These are phyloP conservation scores for Fusarium oxysporum DNA, from an alignment of 2,329 filamentous ascomycete species.

Conservation along the genomic window DNA sequence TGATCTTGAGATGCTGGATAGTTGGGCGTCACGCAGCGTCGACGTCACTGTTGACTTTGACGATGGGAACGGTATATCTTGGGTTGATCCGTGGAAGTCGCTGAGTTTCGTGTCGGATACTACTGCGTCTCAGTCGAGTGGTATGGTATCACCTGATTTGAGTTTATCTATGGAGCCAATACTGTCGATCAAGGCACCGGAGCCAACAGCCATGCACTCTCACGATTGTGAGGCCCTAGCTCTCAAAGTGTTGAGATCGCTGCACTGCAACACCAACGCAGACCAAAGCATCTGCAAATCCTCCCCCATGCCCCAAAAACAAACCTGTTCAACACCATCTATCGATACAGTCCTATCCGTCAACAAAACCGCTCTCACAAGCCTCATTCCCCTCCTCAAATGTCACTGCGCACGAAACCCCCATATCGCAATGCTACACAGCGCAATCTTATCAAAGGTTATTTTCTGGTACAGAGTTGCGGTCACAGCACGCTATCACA, in stretches of 20 bases:
- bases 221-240: conserved; percentile 28
- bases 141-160: conserved; percentile 2
- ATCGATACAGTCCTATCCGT: conserved; percentile 26
- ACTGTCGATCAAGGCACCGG: not conserved
- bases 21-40: conserved; percentile 15
- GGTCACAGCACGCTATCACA: conserved; percentile 4
- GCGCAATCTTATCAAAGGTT: conserved; percentile 30
- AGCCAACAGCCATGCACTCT: not conserved
- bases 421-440: conserved; percentile 18
- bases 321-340: not conserved
- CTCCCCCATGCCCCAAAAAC: not conserved
- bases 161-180: not conserved
- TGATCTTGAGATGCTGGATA: conserved; percentile 6
- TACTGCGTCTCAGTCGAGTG: conserved; percentile 5
- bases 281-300: not conserved
- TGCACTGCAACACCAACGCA: conserved; percentile 9
- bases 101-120: conserved; percentile 1
- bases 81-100: conserved; percentile 14
- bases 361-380: conserved; percentile 20
- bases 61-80: conserved; percentile 7
- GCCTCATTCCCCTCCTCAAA: conserved; percentile 16
- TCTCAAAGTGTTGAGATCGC: conserved; percentile 2
- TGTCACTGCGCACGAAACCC: conserved; percentile 6
- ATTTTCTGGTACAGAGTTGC: conserved; percentile 28
- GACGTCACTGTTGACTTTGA: conserved; percentile 27